Evolutionary conservation across 192 early-diverging fungal genomes (phyloP).

Genomic region (Spinellus fusiger): DNA sequence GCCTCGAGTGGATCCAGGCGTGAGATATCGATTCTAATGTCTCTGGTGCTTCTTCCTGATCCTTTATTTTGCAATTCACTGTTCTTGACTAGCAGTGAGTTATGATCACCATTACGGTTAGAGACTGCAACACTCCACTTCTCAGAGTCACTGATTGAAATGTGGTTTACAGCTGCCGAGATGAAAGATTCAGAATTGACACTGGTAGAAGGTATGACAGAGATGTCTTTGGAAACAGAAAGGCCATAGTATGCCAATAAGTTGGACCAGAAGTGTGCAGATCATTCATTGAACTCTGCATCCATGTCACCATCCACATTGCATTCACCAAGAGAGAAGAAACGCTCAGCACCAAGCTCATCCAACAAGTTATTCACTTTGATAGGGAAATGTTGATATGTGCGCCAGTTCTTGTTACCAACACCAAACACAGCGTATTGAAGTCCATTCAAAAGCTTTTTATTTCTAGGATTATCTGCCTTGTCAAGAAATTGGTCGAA

Average conservation of each 20-base stretch:
- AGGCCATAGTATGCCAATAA: slow-evolving; percentile 15
- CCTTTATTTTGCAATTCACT: slow-evolving; percentile 34
- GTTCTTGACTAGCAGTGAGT: slow-evolving; percentile 21
- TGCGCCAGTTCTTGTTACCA: slow-evolving; percentile 54
- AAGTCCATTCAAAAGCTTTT: slow-evolving; percentile 31
- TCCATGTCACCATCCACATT: slow-evolving; percentile 43
- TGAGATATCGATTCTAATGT: slow-evolving; percentile 31
- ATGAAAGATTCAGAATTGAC: not conserved
- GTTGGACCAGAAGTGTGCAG: slow-evolving; percentile 26
- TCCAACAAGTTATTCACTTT: slow-evolving; percentile 36
- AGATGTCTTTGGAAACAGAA: slow-evolving; percentile 2
- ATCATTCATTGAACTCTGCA: slow-evolving; percentile 22
- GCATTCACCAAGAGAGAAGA: slow-evolving; percentile 37
- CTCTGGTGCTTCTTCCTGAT: slow-evolving; percentile 34
- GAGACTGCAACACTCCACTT: slow-evolving; percentile 8
- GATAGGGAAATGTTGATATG: slow-evolving; percentile 49
- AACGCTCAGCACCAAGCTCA: slow-evolving; percentile 37
- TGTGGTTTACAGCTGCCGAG: slow-evolving; percentile 1
- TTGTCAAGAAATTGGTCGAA: slow-evolving; percentile 34
- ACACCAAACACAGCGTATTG: slow-evolving; percentile 51
- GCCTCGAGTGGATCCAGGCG: slow-evolving; percentile 6
- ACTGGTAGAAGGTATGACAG: slow-evolving; percentile 11
- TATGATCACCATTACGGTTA: slow-evolving; percentile 14
- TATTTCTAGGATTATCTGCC: slow-evolving; percentile 7
- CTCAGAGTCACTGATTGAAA: slow-evolving; percentile 7